Conservation (phyloP, 495 filamentous ascomycete genomes). For the Pseudevernia furfuracea region DNA sequence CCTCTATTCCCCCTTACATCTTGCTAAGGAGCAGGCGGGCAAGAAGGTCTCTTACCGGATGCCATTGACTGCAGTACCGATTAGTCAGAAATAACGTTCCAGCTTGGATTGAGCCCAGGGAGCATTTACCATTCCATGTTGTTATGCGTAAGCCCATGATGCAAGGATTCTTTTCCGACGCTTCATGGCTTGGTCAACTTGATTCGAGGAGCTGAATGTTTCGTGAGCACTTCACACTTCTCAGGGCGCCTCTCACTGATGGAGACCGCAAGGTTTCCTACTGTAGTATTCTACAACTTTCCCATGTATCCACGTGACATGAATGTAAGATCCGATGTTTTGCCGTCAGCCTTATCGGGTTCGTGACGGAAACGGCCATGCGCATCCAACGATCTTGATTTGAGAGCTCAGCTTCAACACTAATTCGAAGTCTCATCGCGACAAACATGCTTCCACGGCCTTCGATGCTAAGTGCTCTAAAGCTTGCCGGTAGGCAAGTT, state of each 20-base stretch:
- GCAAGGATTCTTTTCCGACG: slow-evolving; percentile 18
- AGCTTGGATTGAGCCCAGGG: not conserved
- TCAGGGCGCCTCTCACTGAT: not conserved
- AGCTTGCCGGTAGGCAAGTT: slow-evolving; percentile 48
- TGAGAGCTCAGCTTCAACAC: not conserved
- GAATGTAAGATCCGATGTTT: not conserved
- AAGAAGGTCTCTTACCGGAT: slow-evolving; percentile 55
- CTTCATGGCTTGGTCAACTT: slow-evolving; percentile 25
- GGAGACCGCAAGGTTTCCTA: not conserved
- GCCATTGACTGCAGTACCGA: slow-evolving; percentile 66
- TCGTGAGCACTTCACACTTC: not conserved
- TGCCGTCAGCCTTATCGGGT: not conserved
- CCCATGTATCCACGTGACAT: not conserved
- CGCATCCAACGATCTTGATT: not conserved
- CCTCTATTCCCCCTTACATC: not conserved
- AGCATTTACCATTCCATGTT: slow-evolving; percentile 74
- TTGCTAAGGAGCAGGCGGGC: not conserved
- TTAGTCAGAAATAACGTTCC: slow-evolving; percentile 24
- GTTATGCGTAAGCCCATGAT: slow-evolving; percentile 72
- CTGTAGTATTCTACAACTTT: not conserved
- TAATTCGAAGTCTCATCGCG: not conserved
- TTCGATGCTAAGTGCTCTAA: slow-evolving; percentile 50
- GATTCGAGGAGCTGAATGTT: not conserved
- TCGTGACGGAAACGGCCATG: not conserved
- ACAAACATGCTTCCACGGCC: slow-evolving; percentile 54